Conservation (phyloP, 1,284 basidiomycete species). For the Hymenochaete sp. region DNA sequence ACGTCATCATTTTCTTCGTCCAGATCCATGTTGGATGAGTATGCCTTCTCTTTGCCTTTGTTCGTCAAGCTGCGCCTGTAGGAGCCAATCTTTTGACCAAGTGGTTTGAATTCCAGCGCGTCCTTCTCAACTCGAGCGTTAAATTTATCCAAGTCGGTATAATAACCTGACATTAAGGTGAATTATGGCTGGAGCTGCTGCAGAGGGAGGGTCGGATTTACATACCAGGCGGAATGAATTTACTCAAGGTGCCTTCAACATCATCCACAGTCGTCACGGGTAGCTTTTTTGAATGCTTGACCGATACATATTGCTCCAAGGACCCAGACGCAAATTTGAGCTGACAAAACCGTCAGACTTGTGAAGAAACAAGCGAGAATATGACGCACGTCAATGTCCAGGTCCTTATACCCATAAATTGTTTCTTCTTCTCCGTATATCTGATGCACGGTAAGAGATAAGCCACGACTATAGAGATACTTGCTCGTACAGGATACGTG, state of each 20-base stretch:
- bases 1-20: conserved; percentile 49
- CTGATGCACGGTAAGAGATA: conserved; percentile 27
- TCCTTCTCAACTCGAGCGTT: conserved; percentile 63
- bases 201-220: conserved; percentile 2
- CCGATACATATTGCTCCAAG: conserved; percentile 66
- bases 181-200: not conserved
- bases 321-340: conserved; percentile 85
- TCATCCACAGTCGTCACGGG: conserved; percentile 75
- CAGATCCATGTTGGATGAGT: conserved; percentile 29
- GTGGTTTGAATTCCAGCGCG: conserved; percentile 65
- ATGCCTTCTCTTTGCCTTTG: conserved; percentile 44
- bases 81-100: conserved; percentile 67
- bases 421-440: conserved; percentile 96
- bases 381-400: conserved; percentile 68
- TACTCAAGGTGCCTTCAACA: conserved; percentile 67
- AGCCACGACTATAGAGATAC: not conserved
- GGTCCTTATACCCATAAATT: conserved; percentile 87
- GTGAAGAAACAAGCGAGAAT: conserved; percentile 1
- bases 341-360: conserved; percentile 29
- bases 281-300: conserved; percentile 62
- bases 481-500: conserved; percentile 69
- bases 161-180: conserved; percentile 41
- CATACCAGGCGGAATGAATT: conserved; percentile 72
- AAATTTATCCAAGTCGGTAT: conserved; percentile 59
- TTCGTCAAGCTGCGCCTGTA: conserved; percentile 49